phyloP scores from a whole-genome alignment of 139 green algal genomes.

The Edaphochlamys debaryana region DNA sequence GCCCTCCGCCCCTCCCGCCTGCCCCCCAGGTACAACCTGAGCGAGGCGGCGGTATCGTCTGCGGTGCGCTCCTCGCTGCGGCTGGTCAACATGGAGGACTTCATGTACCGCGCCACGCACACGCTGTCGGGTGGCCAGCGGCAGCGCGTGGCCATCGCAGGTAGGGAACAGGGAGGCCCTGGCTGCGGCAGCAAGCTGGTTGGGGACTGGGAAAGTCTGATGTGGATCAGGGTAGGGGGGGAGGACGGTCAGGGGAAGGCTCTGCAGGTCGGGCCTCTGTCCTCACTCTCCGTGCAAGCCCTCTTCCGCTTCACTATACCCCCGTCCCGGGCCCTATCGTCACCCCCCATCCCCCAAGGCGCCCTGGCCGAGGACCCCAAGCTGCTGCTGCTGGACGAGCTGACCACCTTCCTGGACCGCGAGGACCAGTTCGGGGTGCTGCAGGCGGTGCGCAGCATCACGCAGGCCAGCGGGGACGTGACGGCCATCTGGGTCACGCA shows the following conservation, averaged over 20 bases:
- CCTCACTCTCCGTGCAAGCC: too few relatives aligned
- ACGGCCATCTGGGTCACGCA: constrained; percentile 98
- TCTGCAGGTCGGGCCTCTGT: too few relatives aligned
- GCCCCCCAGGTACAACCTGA: constrained; percentile 72
- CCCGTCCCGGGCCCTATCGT: too few relatives aligned
- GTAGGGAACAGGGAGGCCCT: constrained; percentile 48
- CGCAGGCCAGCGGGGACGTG: constrained; percentile 52
- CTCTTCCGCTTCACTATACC: too few relatives aligned
- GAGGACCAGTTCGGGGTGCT: constrained; percentile 89
- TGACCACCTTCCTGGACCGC: constrained; percentile 98
- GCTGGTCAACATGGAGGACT: constrained; percentile 84
- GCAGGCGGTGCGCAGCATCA: constrained; percentile 69
- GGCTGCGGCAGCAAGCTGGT: too few relatives aligned
- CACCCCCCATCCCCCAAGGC: constrained; percentile 36
- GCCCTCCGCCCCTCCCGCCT: too few relatives aligned
- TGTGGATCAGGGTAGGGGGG: too few relatives aligned
- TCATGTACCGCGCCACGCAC: constrained; percentile 74
- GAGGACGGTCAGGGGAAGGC: too few relatives aligned
- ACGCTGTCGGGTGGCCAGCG: constrained; percentile 97
- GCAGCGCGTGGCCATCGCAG: constrained; percentile 96
- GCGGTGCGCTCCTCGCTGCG: constrained; percentile 74
- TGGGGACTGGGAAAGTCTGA: too few relatives aligned
- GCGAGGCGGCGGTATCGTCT: constrained; percentile 53
- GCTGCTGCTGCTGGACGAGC: constrained; percentile 97
- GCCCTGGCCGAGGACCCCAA: constrained; percentile 78